Conservation (phyloP, 2,329 filamentous ascomycete genomes). For the Penicillium italicum region DNA sequence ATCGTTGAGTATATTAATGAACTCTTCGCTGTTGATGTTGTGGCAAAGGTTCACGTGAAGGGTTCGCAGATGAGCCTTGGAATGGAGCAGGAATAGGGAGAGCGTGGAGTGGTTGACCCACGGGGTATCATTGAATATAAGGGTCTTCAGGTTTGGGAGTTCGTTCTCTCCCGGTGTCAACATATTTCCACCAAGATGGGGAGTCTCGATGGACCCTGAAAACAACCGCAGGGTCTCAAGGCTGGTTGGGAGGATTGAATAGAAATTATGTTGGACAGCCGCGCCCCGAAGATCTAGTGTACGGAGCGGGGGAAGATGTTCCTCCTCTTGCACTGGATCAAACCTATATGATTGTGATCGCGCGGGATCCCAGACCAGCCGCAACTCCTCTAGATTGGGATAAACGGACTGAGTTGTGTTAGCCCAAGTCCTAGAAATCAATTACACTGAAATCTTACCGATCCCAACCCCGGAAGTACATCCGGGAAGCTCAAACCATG, state of each 20-base stretch:
- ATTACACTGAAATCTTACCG: background rate
- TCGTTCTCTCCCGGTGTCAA: background rate
- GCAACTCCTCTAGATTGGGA: constrained; percentile 34
- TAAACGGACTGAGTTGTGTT: constrained; percentile 8
- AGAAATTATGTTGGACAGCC: constrained; percentile 16
- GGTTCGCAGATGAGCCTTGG: constrained; percentile 22
- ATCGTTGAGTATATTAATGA: constrained; percentile 14
- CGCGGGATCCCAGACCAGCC: constrained; percentile 29
- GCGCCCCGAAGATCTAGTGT: constrained; percentile 30
- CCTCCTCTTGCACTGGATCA: constrained; percentile 10
- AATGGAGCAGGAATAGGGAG: constrained; percentile 15
- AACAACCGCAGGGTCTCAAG: constrained; percentile 31
- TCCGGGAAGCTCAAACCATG: constrained; percentile 1
- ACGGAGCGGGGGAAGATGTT: constrained; percentile 24
- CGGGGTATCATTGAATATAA: constrained; percentile 28
- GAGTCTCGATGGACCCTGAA: constrained; percentile 19
- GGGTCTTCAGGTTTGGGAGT: constrained; percentile 27
- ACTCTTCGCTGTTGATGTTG: constrained; percentile 11
- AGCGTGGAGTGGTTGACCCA: constrained; percentile 22
- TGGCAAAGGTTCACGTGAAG: constrained; percentile 31
- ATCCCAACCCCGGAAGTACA: constrained; percentile 11
- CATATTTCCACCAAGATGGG: background rate
- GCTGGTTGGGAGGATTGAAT: constrained; percentile 22
- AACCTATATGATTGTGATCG: constrained; percentile 13
- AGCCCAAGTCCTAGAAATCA: background rate